These are phyloP conservation scores for Camelina sativa DNA, from an alignment of 345 rosid species.

Conservation along the genomic window DNA sequence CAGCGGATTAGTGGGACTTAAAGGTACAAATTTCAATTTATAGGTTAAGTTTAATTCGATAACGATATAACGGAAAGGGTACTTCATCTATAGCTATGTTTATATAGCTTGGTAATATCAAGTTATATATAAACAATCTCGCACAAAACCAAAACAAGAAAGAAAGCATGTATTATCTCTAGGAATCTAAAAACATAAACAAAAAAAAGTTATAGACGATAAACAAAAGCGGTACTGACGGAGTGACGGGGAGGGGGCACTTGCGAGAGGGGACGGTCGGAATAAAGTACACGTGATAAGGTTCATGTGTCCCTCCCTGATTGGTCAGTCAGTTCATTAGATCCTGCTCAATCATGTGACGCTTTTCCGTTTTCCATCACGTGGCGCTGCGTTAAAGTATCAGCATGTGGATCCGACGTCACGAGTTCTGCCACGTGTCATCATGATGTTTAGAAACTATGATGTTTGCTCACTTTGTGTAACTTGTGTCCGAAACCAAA, in stretches of 20 bases:
- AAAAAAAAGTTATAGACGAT: not conserved
- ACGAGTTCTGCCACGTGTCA: constrained; percentile 51
- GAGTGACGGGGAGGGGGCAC: constrained; percentile 33
- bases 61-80: not conserved
- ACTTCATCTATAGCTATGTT: not conserved
- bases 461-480: constrained; percentile 30
- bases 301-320: constrained; percentile 16
- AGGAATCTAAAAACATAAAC: not conserved
- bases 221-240: constrained; percentile 15
- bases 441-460: constrained; percentile 22
- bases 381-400: constrained; percentile 37
- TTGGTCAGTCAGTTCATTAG: constrained; percentile 36
- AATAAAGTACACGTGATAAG: constrained; percentile 42
- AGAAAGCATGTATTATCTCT: not conserved
- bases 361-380: constrained; percentile 51
- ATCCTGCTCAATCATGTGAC: constrained; percentile 45
- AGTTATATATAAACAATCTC: not conserved
- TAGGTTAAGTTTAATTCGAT: not conserved
- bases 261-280: constrained; percentile 41
- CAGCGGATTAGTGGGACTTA: no score
- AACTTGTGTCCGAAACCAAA: not conserved
- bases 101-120: not conserved
- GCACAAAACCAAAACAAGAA: constrained; percentile 5
- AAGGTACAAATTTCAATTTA: not conserved
- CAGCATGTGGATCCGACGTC: constrained; percentile 51